phyloP scores from a whole-genome alignment of 306 rosid genomes.

The Prunus mira region DNA sequence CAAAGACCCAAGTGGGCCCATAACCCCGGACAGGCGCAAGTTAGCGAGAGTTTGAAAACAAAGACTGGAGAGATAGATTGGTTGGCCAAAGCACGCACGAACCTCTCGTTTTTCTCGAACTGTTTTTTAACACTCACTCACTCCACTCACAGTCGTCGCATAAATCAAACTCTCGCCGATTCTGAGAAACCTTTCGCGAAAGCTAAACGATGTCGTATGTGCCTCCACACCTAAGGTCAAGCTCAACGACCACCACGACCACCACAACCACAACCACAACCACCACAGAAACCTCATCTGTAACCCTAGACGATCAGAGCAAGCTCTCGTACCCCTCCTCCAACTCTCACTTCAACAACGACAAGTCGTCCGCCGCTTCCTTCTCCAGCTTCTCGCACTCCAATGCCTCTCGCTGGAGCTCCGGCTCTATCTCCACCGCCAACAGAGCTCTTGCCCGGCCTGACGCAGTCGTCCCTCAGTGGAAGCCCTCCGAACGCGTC shows the following conservation, averaged over 20 bases:
- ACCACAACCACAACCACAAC: constrained; percentile 32
- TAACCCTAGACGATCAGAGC: constrained; percentile 39
- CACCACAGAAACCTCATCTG: constrained; percentile 23
- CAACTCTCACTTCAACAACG: constrained; percentile 21
- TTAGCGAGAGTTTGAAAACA: neutral
- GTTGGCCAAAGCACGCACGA: neutral
- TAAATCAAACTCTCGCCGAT: constrained; percentile 3
- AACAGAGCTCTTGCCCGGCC: constrained; percentile 34
- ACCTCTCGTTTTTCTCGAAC: neutral
- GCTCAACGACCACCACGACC: constrained; percentile 44
- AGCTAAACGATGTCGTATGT: constrained; percentile 75
- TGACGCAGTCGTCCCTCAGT: constrained; percentile 48
- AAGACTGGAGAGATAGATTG: neutral
- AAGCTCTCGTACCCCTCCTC: constrained; percentile 51
- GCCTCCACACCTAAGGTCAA: constrained; percentile 72
- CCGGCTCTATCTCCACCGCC: constrained; percentile 29
- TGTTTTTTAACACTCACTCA: neutral
- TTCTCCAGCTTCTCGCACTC: constrained; percentile 20
- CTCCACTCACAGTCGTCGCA: neutral
- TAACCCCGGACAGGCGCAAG: neutral
- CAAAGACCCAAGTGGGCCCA: neutral
- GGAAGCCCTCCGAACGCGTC: constrained; percentile 87
- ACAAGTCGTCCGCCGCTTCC: constrained; percentile 18
- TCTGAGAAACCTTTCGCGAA: neutral
- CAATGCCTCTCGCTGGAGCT: constrained; percentile 54